These are phyloP conservation scores for Spiraea crenata DNA, from an alignment of 331 rosid species.

Conservation along the genomic window DNA sequence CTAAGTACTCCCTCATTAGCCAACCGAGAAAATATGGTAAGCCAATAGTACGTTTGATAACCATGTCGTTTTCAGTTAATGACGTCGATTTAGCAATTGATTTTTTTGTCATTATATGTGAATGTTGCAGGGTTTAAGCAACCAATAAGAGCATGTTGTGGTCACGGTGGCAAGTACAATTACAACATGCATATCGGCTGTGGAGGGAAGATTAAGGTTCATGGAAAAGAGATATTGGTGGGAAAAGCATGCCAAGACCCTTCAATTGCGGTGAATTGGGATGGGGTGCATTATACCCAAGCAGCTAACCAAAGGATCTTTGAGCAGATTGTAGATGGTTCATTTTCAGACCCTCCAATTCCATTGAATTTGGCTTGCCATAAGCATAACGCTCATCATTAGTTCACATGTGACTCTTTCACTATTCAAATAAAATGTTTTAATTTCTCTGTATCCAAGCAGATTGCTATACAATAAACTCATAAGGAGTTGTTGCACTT, in stretches of 20 bases:
- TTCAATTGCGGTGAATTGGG: constrained; percentile 31
- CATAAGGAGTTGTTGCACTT: no score
- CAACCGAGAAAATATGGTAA: constrained; percentile 42
- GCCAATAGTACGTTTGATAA: neutral
- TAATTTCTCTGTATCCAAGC: neutral
- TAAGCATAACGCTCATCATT: neutral
- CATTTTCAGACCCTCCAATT: constrained; percentile 31
- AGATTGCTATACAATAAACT: no score
- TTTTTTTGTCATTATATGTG: neutral
- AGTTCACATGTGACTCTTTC: neutral
- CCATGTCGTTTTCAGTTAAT: neutral
- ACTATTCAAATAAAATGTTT: neutral
- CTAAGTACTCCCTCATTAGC: constrained; percentile 39
- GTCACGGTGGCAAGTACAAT: constrained; percentile 45
- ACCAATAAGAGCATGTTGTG: constrained; percentile 36
- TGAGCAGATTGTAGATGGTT: constrained; percentile 37
- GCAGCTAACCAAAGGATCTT: constrained; percentile 33
- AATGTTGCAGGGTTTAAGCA: constrained; percentile 28
- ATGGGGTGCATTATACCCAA: constrained; percentile 38
- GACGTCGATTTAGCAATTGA: neutral
- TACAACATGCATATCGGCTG: constrained; percentile 33
- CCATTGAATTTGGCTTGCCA: constrained; percentile 39
- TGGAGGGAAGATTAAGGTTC: constrained; percentile 32
- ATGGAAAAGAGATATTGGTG: constrained; percentile 26
- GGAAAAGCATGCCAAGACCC: constrained; percentile 40